Base-by-base conservation (phyloP, 2,329 filamentous ascomycete genomes). In the Colletotrichum destructivum region DNA sequence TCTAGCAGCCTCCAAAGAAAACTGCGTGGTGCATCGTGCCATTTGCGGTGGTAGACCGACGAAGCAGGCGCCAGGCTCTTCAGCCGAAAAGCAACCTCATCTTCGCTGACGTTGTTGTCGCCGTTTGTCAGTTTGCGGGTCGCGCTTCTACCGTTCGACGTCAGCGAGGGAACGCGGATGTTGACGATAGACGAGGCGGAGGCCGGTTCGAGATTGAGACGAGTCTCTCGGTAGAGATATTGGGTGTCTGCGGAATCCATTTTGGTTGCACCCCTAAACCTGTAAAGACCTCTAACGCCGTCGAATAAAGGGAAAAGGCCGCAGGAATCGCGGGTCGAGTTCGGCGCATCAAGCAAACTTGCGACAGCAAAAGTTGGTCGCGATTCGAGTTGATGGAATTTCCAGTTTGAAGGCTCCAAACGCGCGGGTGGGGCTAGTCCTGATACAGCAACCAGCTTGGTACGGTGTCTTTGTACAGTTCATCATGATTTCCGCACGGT, bases 1-100 rank as follows among this genome's bases (percentile, higher is more conserved):
- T 97, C 93, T 72, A 98, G 84, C 49, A 98, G 88, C 76, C 96
- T 90, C 96, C 96, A 99, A 59, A 98, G 88, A 79, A 98, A 97
- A 81, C 90, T 94, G 79, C 93, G 91, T 49, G 96, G 96, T 74
- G 92, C 91, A 74, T 89, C 86, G 78, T 93, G 90, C 80, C 92
- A 89, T 80, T 89, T 89, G 66, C 96, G 91, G 82, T 97, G 95
- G 84, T 94, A 98, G 67, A 98, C 88, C 2, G 94, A 94, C 38
- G 94, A 92, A 42, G 95, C 90, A 2, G 87, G 91, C 35, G 96
- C 94, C 64, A 98, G 85, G 78, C 93, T 90, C 74, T 89, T 91
- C 72, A 88, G 86, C 75, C 91, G 90, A 78, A 97, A 98, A 12
- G 88, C 85, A 66, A 90, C 90, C 80, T 96, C 93, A 75, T 95